Percentiles rank a stretch among this genome's conserved stretches.
These are phyloP conservation scores for Ceratocystis smalleyi DNA, from an alignment of 2,329 filamentous ascomycete species.

Conservation along the genomic window DNA sequence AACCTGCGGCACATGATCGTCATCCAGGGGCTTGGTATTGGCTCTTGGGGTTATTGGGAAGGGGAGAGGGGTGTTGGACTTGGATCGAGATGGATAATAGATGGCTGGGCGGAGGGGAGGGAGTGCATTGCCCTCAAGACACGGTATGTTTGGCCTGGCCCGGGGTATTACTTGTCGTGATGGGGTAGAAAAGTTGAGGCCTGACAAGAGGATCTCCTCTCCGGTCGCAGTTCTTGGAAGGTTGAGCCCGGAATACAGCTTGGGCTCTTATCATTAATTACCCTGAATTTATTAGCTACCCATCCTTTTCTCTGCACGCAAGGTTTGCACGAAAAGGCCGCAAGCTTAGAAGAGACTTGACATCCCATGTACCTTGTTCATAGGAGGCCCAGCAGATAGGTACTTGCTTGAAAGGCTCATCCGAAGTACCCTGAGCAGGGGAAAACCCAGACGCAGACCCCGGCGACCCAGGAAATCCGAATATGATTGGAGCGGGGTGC, in stretches of 20 bases:
- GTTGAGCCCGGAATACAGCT: neutral
- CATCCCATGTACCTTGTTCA: neutral
- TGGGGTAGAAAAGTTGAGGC: no score
- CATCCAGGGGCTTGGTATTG: neutral
- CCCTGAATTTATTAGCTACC: neutral
- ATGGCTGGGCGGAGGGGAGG: neutral
- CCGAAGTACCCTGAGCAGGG: neutral
- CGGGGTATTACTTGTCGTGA: no score
- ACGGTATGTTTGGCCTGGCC: no score
- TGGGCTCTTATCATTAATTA: neutral
- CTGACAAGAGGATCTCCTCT: no score
- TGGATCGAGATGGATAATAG: neutral
- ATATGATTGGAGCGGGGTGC: neutral
- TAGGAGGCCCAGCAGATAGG: neutral
- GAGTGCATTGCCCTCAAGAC: neutral
- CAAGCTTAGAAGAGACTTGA: neutral
- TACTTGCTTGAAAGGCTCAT: neutral
- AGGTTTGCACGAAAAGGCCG: neutral
- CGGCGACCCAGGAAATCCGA: neutral
- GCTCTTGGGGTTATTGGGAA: neutral
- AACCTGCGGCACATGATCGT: constrained; percentile 1
- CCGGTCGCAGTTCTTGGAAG: no score
- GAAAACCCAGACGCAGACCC: neutral
- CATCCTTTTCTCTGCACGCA: neutral
- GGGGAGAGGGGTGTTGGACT: neutral